phyloP scores from a whole-genome alignment of 2,329 filamentous ascomycete genomes.

The Epichloe elymi region DNA sequence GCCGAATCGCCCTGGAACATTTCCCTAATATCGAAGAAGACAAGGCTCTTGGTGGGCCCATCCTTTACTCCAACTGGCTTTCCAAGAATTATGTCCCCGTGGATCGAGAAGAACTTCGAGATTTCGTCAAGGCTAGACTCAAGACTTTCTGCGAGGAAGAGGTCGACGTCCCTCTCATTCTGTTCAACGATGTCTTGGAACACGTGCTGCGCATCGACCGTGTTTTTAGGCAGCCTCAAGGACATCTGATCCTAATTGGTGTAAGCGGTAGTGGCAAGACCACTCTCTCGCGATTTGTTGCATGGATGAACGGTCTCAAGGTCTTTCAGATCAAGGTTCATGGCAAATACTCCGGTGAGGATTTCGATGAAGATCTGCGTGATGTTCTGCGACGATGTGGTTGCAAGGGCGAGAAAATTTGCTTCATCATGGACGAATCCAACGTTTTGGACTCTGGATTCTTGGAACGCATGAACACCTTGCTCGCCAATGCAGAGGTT shows the following conservation, averaged over 20 bases:
- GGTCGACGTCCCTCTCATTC: slow-evolving; percentile 90
- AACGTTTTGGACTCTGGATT: slow-evolving; percentile 98
- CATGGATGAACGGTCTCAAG: slow-evolving; percentile 99
- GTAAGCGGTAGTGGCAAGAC: slow-evolving; percentile 98
- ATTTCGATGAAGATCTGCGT: slow-evolving; percentile 95
- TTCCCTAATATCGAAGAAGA: slow-evolving; percentile 94
- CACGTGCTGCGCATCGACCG: slow-evolving; percentile 97
- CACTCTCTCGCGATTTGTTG: slow-evolving; percentile 91
- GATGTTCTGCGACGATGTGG: slow-evolving; percentile 87
- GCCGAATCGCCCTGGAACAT: slow-evolving; percentile 72
- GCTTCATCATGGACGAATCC: slow-evolving; percentile 99
- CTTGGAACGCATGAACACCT: slow-evolving; percentile 96
- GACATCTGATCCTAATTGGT: slow-evolving; percentile 94
- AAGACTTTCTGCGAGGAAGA: slow-evolving; percentile 99
- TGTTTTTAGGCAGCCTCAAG: slow-evolving; percentile 96
- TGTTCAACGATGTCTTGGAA: slow-evolving; percentile 99
- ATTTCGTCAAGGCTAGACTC: slow-evolving; percentile 93
- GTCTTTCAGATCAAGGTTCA: slow-evolving; percentile 99
- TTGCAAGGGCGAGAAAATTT: slow-evolving; percentile 98
- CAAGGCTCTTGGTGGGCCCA: slow-evolving; percentile 79
- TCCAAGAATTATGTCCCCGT: slow-evolving; percentile 98
- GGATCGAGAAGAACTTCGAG: slow-evolving; percentile 83
- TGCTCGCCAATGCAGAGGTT: slow-evolving; percentile 98
- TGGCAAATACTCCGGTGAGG: slow-evolving; percentile 92
- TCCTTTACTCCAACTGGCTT: slow-evolving; percentile 98